Conservation (phyloP, 2,329 filamentous ascomycete genomes). For the Trichoderma endophyticum region DNA sequence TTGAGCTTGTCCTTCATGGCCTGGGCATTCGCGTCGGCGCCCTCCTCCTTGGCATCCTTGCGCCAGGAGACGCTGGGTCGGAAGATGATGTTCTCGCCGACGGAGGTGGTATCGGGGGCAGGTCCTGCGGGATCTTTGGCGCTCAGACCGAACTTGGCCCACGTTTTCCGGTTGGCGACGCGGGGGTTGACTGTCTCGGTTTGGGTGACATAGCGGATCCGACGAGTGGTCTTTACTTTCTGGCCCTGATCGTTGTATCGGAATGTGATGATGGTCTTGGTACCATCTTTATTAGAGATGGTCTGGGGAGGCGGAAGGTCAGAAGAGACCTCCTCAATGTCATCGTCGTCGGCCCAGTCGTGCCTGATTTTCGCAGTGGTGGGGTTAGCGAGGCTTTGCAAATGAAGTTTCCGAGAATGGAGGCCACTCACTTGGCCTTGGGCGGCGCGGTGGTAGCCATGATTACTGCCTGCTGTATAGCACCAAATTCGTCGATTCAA, state of each 20-base stretch:
- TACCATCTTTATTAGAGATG: constrained; percentile 96
- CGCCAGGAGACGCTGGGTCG: constrained; percentile 91
- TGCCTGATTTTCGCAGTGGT: constrained; percentile 42
- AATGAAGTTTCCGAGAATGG: constrained; percentile 12
- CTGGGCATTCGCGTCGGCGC: constrained; percentile 69
- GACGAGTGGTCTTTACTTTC: constrained; percentile 95
- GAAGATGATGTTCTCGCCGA: constrained; percentile 99
- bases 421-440: constrained; percentile 39
- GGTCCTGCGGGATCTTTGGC: constrained; percentile 82
- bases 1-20: constrained; percentile 79
- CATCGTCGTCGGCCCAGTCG: constrained; percentile 97
- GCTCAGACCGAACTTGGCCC: constrained; percentile 89
- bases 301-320: constrained; percentile 82
- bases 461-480: constrained; percentile 24
- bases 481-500: background rate
- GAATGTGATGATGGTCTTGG: constrained; percentile 90
- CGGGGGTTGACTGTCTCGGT: constrained; percentile 94
- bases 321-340: constrained; percentile 68
- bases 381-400: constrained; percentile 34
- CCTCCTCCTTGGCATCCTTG: constrained; percentile 79
- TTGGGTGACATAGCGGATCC: constrained; percentile 87
- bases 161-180: constrained; percentile 89
- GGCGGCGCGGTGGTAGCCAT: constrained; percentile 40
- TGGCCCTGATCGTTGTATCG: constrained; percentile 88
- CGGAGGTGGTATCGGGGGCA: constrained; percentile 81